Percentiles rank a stretch among this genome's conserved stretches.
Evolutionary conservation across 2,329 filamentous ascomycete species (phyloP).

Genomic region (Pseudogymnoascus sp.): DNA sequence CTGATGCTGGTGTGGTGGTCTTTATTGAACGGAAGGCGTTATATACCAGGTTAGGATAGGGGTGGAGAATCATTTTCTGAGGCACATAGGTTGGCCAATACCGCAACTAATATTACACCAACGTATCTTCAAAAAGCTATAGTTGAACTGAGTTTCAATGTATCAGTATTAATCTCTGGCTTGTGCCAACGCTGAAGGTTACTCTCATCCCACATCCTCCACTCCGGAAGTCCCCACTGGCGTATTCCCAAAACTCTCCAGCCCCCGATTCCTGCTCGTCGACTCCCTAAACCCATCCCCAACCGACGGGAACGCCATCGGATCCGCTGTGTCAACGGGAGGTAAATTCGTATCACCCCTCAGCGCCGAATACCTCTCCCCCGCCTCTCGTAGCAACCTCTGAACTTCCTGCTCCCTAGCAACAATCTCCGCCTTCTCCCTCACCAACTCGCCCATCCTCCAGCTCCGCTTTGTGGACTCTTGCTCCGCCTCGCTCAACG

Average conservation of each 20-base stretch:
- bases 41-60: neutral
- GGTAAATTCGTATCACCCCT: slow-evolving; percentile 29
- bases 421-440: slow-evolving; percentile 60
- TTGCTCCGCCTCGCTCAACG: slow-evolving; percentile 54
- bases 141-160: too few species aligned
- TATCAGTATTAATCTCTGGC: too few species aligned
- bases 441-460: slow-evolving; percentile 57
- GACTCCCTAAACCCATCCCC: slow-evolving; percentile 5
- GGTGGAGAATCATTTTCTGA: neutral
- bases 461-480: slow-evolving; percentile 52
- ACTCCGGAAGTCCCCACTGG: slow-evolving; percentile 24
- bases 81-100: neutral
- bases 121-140: neutral
- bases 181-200: too few species aligned
- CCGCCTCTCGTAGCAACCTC: slow-evolving; percentile 69
- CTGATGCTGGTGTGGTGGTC: neutral
- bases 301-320: neutral
- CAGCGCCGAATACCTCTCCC: slow-evolving; percentile 58
- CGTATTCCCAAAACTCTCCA: slow-evolving; percentile 34
- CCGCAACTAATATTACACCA: slow-evolving; percentile 15
- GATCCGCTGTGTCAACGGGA: neutral
- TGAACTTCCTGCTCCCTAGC: slow-evolving; percentile 73
- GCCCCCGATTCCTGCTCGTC: slow-evolving; percentile 22
- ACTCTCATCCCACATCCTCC: slow-evolving; percentile 24
- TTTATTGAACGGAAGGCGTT: neutral